Percentiles rank a stretch among this genome's conserved stretches.
Evolutionary conservation across 1,284 basidiomycete species (phyloP).

Genomic region (Cerrena zonata): DNA sequence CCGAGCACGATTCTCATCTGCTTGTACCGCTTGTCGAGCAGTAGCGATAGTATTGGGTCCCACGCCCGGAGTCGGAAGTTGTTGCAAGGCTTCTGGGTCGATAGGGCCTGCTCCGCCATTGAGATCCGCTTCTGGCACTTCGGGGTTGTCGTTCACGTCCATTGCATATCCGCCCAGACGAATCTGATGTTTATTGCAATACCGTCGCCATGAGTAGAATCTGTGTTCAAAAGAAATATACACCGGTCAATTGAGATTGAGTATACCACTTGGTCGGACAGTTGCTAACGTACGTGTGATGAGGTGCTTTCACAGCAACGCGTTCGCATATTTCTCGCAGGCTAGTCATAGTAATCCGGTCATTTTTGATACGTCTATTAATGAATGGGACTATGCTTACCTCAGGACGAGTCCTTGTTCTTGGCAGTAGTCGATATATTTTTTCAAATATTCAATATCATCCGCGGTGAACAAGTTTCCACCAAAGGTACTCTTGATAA

Average conservation of each 20-base stretch:
- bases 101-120: constrained; percentile 6
- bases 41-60: constrained; percentile 42
- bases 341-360: no score
- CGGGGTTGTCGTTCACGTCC: constrained; percentile 43
- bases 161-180: constrained; percentile 74
- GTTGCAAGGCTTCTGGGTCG: constrained; percentile 5
- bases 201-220: constrained; percentile 83
- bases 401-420: constrained; percentile 75
- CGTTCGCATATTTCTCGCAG: constrained; percentile 77
- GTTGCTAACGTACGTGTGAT: constrained; percentile 57
- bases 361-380: no score
- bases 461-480: constrained; percentile 78
- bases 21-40: constrained; percentile 39
- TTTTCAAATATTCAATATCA: constrained; percentile 72
- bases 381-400: constrained; percentile 37
- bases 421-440: constrained; percentile 80
- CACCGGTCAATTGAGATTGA: background rate
- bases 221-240: no score
- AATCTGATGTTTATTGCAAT: constrained; percentile 83
- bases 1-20: constrained; percentile 43
- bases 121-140: constrained; percentile 26
- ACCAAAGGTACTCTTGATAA: constrained; percentile 81
- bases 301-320: constrained; percentile 77
- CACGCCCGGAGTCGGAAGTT: constrained; percentile 27
- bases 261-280: background rate